phyloP scores from a whole-genome alignment of 371 early-diverging fungal genomes.

The Syncephalastrum contaminatum region DNA sequence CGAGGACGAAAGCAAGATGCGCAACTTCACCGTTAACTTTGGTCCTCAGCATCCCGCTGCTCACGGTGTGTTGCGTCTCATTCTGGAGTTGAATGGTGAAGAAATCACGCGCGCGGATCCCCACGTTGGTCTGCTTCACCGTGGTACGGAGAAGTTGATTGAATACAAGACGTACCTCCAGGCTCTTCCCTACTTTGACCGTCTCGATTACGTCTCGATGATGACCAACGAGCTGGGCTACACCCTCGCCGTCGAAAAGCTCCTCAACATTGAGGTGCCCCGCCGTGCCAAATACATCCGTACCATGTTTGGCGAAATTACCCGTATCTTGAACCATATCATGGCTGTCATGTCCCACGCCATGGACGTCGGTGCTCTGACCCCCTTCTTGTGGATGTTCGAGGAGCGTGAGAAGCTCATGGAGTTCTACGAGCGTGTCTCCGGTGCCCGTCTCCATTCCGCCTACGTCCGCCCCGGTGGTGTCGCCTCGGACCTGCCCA shows the following conservation, averaged over 20 bases:
- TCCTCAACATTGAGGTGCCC: constrained; percentile 96
- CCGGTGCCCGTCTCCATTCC: constrained; percentile 97
- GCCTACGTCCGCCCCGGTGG: constrained; percentile 98
- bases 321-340: constrained; percentile 96
- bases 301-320: constrained; percentile 96
- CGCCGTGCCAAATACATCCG: constrained; percentile 95
- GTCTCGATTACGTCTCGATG: constrained; percentile 98
- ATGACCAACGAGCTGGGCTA: constrained; percentile 96
- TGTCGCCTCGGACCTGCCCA: constrained; percentile 90
- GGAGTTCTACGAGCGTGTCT: constrained; percentile 98
- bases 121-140: constrained; percentile 95
- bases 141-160: constrained; percentile 97
- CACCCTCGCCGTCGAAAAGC: constrained; percentile 95
- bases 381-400: constrained; percentile 98
- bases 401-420: constrained; percentile 98
- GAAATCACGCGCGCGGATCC: constrained; percentile 93
- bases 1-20: constrained; percentile 59
- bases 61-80: constrained; percentile 97
- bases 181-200: constrained; percentile 98
- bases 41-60: constrained; percentile 99
- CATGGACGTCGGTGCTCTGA: constrained; percentile 96
- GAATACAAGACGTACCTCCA: constrained; percentile 96
- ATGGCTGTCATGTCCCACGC: constrained; percentile 97
- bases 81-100: constrained; percentile 94
- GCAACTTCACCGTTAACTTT: constrained; percentile 93